Evolutionary conservation across 2,329 filamentous ascomycete genomes (phyloP), one percentile per base, ranked within the genome.

Genomic region (Fusarium beomiforme): DNA sequence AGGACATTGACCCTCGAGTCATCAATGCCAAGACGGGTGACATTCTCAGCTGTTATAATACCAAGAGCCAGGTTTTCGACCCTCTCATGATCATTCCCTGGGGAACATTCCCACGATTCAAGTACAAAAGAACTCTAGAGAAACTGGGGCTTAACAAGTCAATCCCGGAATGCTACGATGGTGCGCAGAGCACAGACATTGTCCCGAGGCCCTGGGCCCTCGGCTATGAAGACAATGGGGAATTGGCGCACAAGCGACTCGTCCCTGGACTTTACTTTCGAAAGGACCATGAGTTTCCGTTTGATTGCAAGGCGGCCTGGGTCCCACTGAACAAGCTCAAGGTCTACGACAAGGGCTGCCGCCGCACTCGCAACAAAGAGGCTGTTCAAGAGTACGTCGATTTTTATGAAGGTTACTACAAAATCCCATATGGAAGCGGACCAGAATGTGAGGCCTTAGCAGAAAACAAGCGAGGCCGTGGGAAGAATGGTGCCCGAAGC

Each of bases 21-120:
- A 6, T 36, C 3, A 17, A 47, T 24, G 57, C 47, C 8, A n/a
- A 62, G 6, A 41, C 57, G 11, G 61, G 57, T 5, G 61, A 42
- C 6, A 49, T 64, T 4, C 24, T 62, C 24, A 7, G 50, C 29
- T 50, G 36, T 23, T 53, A 53, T 17, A 53, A 39, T 29, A 21
- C 37, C 49, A 55, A 17, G 16, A 34, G 9, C 3, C 53, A 42
- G 29, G 23, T 5, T 16, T 59, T 59, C 14, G 16, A 4, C 16
- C 56, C 56, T 6, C 33, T 39, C 46, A 59, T 59, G 56, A 21
- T 59, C 12, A 13, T 59, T 13, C 56, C 56, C 3, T 59, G 56
- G 56, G 56, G 56, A 2, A 13, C 17, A 4, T 54, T 59, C 34
- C 17, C 19, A 3, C 34, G 46, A 19, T 33, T 59, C 24, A 12